Evolutionary conservation across 176 grass and related monocot species (phyloP), one percentile per base, ranked within the genome.

Genomic region (Urochloa ruziziensis): DNA sequence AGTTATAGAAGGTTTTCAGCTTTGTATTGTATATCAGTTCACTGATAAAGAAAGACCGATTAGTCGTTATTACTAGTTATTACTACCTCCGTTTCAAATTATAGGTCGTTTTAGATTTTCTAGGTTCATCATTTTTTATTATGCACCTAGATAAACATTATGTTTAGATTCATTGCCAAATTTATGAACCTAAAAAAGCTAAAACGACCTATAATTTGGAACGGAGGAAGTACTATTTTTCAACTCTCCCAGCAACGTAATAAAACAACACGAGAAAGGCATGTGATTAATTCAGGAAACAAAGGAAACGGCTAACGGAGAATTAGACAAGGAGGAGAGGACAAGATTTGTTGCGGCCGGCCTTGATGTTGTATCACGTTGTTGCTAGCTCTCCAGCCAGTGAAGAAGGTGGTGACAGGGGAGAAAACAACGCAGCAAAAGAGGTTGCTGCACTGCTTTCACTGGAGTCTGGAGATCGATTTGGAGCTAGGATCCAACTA

Each of bases 371-470:
- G 79, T 14, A 76, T 89, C 24, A 29, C 36, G 19, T 60, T 77
- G 60, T 48, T 71, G 70, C 27, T 51, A 51, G 44, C 27, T 79
- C 74, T 77, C 71, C 77, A 58, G 35, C 19, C 37, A 72, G 47
- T 10, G 19, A 24, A 0, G 54, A 53, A 67, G 58, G 71, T 56
- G 83, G 70, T 77, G 75, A 86, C 56, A 82, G 66, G 83, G 72
- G 74, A 62, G 83, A 66, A 66, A 79, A 79, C 72, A 82, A 82
- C 83, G 82, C 44, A n/a, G 32, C 21, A 36, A 62, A 82, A 84
- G 81, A 57, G 63, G 64, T 52, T 75, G 25, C 40, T 51, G 47
- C 17, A 15, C 54, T 84, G 29, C 36, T 86, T 62, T 49, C 16
- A 3, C 32, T 72, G n/a, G 78, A 82, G 85, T 69, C 6, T 23